A percentile compares a stretch with the other conserved stretches of the same genome.
phyloP scores from a whole-genome alignment of 768 basidiomycete species.

The Psilocybe cubensis region DNA sequence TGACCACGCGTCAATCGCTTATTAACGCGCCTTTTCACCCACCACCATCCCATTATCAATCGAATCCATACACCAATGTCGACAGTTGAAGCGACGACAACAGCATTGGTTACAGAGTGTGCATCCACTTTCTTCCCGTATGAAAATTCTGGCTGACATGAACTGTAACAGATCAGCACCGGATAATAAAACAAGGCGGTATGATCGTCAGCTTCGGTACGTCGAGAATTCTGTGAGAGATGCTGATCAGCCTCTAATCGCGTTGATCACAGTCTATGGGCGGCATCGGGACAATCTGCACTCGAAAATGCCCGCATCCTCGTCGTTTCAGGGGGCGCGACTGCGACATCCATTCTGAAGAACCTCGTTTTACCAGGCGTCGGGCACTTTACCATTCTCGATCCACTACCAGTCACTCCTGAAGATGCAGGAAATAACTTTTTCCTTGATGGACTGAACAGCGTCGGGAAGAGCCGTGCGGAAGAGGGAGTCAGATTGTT shows the following conservation, averaged over 20 bases:
- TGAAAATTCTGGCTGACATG: slow-evolving; percentile 6
- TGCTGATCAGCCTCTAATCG: not conserved
- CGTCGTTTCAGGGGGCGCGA: slow-evolving; percentile 79
- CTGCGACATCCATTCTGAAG: slow-evolving; percentile 89
- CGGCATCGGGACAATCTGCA: slow-evolving; percentile 86
- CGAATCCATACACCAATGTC: slow-evolving; percentile 1
- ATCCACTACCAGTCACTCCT: slow-evolving; percentile 58
- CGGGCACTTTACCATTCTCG: slow-evolving; percentile 94
- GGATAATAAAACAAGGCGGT: slow-evolving; percentile 87
- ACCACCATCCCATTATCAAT: not conserved
- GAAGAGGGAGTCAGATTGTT: slow-evolving; percentile 78
- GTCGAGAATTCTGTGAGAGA: slow-evolving; percentile 18
- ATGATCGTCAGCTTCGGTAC: slow-evolving; percentile 93
- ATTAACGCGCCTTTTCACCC: not conserved
- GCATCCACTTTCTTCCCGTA: slow-evolving; percentile 2
- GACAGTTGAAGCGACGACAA: slow-evolving; percentile 32
- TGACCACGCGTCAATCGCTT: too few species aligned
- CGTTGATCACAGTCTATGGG: slow-evolving; percentile 73
- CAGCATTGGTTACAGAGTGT: slow-evolving; percentile 30
- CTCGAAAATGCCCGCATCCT: slow-evolving; percentile 86
- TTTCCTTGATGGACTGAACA: slow-evolving; percentile 79
- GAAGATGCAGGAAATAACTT: slow-evolving; percentile 96
- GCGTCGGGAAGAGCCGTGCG: slow-evolving; percentile 81
- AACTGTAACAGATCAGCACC: slow-evolving; percentile 55
- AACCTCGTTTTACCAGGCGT: slow-evolving; percentile 97